Conservation (phyloP, 2,329 filamentous ascomycete genomes). For the Ophiobolus disseminans region DNA sequence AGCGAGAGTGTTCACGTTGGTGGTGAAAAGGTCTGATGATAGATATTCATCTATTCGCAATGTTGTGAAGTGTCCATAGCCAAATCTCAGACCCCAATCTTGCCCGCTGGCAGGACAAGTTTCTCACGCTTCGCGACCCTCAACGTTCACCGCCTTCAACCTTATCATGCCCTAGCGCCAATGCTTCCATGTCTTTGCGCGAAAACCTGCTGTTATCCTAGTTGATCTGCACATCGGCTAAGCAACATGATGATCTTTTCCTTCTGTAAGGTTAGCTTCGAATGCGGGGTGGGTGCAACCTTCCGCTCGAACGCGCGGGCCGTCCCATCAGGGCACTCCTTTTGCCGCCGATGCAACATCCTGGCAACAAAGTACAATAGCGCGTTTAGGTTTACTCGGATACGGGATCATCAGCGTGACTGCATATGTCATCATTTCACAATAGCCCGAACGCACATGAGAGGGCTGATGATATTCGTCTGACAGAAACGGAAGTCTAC, state of each 20-base stretch:
- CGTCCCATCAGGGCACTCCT: conserved; percentile 5
- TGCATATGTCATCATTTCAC: no score
- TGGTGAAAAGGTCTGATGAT: background rate
- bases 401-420: no score
- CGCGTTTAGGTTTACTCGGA: no score
- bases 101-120: no score
- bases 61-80: background rate
- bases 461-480: no score
- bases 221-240: conserved; percentile 1
- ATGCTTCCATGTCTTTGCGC: background rate
- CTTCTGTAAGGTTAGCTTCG: background rate
- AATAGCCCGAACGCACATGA: no score
- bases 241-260: conserved; percentile 1
- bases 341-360: conserved; percentile 1
- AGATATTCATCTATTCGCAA: background rate
- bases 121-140: no score
- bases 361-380: no score
- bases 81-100: background rate
- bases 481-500: no score
- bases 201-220: conserved; percentile 3
- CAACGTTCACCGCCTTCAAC: no score
- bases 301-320: conserved; percentile 5
- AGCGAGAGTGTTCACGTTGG: background rate
- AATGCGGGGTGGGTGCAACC: conserved; percentile 3
- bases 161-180: no score